phyloP scores from a whole-genome alignment of 108 stramenopile genomes.

The Thalassiosira profunda region DNA sequence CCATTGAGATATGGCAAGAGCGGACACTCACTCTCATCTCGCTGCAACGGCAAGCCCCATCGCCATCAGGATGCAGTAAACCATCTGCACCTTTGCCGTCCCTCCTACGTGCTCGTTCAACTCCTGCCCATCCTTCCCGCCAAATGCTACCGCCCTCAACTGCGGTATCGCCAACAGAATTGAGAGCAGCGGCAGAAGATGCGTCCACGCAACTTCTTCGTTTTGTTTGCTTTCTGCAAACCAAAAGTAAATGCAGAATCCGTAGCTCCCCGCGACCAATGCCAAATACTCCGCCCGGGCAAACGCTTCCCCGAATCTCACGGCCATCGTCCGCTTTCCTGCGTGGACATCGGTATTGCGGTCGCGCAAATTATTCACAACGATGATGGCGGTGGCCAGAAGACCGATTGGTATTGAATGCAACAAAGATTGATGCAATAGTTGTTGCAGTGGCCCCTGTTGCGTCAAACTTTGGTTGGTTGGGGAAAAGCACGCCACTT shows the following conservation, averaged over 20 bases:
- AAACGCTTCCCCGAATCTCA: conserved; percentile 82
- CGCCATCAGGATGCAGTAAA: conserved; percentile 77
- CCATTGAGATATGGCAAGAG: too few relatives aligned
- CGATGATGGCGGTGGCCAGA: conserved; percentile 85
- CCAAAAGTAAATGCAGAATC: conserved; percentile 27
- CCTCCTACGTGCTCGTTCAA: conserved; percentile 88
- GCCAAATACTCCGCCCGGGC: conserved; percentile 64
- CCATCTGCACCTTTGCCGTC: conserved; percentile 77
- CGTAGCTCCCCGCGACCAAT: conserved; percentile 48
- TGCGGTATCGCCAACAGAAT: conserved; percentile 66
- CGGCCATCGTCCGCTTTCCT: conserved; percentile 80
- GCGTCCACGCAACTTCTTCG: conserved; percentile 13
- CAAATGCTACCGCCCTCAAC: conserved; percentile 57
- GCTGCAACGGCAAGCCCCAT: conserved; percentile 13
- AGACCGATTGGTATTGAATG: conserved; percentile 67
- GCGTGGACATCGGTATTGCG: conserved; percentile 80
- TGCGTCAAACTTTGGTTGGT: conserved; percentile 1
- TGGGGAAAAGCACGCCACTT: neutral
- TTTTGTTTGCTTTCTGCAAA: neutral
- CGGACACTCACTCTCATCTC: too few relatives aligned
- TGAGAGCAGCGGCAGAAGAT: conserved; percentile 63
- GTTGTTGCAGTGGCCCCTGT: neutral
- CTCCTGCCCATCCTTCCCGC: conserved; percentile 71
- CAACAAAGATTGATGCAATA: conserved; percentile 23
- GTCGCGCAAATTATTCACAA: conserved; percentile 93